Conservation (phyloP, 306 rosid species). For the Castanopsis chinensis region DNA sequence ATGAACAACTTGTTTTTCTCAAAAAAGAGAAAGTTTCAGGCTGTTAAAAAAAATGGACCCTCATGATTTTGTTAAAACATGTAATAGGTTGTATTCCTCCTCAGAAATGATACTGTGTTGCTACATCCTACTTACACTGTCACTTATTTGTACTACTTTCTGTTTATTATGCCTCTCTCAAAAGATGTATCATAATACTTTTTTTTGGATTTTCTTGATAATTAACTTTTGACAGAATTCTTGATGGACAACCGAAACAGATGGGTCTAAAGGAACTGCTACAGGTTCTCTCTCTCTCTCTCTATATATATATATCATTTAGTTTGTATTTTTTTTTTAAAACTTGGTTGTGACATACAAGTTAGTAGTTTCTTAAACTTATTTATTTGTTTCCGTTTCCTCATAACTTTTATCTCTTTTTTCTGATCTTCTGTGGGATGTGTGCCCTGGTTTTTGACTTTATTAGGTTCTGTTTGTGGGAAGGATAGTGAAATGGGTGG, state of each 20-base stretch:
- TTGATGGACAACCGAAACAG: constrained; percentile 76
- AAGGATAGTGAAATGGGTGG: no score
- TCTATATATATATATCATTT: no score
- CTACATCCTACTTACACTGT: not conserved
- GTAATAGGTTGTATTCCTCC: not conserved
- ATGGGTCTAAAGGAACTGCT: constrained; percentile 90
- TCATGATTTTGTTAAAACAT: not conserved
- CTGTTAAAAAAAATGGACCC: not conserved
- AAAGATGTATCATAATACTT: not conserved
- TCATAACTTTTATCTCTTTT: no score
- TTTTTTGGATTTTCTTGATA: constrained; percentile 14
- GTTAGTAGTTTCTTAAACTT: not conserved
- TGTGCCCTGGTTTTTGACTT: no score
- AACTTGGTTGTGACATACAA: not conserved
- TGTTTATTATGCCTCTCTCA: constrained; percentile 1
- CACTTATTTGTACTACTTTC: not conserved
- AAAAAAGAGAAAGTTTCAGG: not conserved
- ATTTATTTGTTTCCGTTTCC: not conserved
- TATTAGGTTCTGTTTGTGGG: no score
- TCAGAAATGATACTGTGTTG: not conserved
- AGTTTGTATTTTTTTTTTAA: no score
- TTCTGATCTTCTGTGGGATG: no score
- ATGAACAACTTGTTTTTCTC: no score
- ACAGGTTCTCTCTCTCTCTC: constrained; percentile 47
- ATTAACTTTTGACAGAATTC: constrained; percentile 52